phyloP scores from a whole-genome alignment of 306 rosid species.

The Luffa acutangula region DNA sequence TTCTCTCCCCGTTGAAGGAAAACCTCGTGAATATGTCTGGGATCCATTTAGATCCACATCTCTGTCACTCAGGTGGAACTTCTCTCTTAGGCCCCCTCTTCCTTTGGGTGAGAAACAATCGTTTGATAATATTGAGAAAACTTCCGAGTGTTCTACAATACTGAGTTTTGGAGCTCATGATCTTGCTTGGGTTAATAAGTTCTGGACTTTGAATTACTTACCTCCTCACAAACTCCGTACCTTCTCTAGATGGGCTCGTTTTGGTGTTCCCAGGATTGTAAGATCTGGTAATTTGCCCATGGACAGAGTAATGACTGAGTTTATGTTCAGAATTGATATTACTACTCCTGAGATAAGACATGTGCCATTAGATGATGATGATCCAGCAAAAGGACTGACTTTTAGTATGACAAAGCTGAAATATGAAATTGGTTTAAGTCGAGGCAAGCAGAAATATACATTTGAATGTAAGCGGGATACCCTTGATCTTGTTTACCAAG shows the following conservation, averaged over 20 bases:
- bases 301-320: constrained; percentile 97
- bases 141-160: constrained; percentile 47
- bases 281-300: constrained; percentile 94
- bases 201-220: constrained; percentile 64
- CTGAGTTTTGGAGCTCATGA: constrained; percentile 96
- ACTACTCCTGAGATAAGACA: constrained; percentile 71
- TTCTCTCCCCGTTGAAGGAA: constrained; percentile 79
- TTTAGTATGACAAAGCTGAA: constrained; percentile 71
- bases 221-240: constrained; percentile 96
- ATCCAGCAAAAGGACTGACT: constrained; percentile 95
- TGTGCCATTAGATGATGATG: constrained; percentile 88
- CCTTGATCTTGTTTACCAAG: constrained; percentile 91
- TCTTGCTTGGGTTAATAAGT: constrained; percentile 81
- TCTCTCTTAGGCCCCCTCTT: constrained; percentile 59
- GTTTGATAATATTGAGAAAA: constrained; percentile 36
- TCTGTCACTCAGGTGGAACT: constrained; percentile 82
- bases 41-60: constrained; percentile 96
- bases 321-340: constrained; percentile 83
- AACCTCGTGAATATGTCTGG: constrained; percentile 63
- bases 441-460: constrained; percentile 89
- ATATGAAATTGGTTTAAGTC: constrained; percentile 66
- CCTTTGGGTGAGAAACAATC: constrained; percentile 34
- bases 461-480: constrained; percentile 81
- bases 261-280: constrained; percentile 63
- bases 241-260: constrained; percentile 95